Conservation (phyloP, 306 rosid species). For the Lablab purpureus region DNA sequence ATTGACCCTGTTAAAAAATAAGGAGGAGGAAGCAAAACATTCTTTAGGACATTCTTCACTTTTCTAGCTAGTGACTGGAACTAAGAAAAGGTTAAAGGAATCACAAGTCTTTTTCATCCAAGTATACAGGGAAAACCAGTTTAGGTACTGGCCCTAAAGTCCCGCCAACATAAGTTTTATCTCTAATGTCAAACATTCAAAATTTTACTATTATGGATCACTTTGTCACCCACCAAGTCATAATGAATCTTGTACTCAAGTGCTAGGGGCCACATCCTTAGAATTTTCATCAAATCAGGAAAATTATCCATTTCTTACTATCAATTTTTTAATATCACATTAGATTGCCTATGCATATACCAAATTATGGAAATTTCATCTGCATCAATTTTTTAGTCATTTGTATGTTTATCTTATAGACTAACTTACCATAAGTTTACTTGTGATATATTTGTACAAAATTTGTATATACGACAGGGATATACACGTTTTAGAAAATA, state of each 20-base stretch:
- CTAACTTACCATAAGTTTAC: neutral
- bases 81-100: slow-evolving; percentile 28
- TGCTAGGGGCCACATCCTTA: neutral
- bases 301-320: neutral
- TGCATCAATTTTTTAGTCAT: too few relatives aligned
- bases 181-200: neutral
- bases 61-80: slow-evolving; percentile 22
- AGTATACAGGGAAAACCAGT: neutral
- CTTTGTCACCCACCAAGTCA: neutral
- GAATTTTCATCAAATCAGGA: neutral
- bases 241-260: slow-evolving; percentile 10
- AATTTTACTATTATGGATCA: neutral
- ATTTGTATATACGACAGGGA: too few relatives aligned
- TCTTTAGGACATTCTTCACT: slow-evolving; percentile 50
- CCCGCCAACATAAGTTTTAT: neutral
- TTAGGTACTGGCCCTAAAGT: slow-evolving; percentile 3
- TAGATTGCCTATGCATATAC: too few relatives aligned
- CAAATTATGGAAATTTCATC: too few relatives aligned
- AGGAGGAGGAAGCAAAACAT: slow-evolving; percentile 41
- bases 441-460: neutral
- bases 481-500: too few relatives aligned
- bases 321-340: neutral
- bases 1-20: slow-evolving; percentile 39
- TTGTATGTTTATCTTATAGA: neutral
- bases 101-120: neutral